Evolutionary conservation across 2,329 filamentous ascomycete species (phyloP), one percentile per base, ranked within the genome.

Genomic region (Xylariaceae sp.): DNA sequence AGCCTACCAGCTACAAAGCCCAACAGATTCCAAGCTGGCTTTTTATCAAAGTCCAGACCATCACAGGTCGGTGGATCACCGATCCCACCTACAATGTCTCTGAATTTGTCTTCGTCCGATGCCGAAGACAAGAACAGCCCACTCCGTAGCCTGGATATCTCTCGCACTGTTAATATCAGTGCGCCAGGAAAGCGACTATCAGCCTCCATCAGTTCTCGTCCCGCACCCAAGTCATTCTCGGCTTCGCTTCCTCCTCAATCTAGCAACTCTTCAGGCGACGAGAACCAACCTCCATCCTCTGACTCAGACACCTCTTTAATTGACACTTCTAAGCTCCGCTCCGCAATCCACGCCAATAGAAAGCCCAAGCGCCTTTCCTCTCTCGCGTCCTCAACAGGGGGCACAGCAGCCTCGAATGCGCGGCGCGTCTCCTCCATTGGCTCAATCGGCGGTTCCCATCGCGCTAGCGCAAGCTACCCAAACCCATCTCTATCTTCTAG

Each of bases 21-120:
- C 40, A 86, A 79, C 67, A 80, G 92, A 35, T 97, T 97, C 69
- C 88, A 95, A 58, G 79, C 90, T 2, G 92, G 92, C 5, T 95
- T 95, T 64, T 70, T 97, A 20, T 82, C 87, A 70, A 79, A 78
- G 61, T 55, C 66, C 33, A 67, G 70, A 35, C 58, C 64, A 2
- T 70, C 72, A 2, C 59, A 68, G 29, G 67, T 66, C 33, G 56
- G 62, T 37, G 83, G 78, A 41, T 89, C 86, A 3, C 85, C 86
- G 4, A 67, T 79, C 4, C 70, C 76, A 2, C 77, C 80, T 12
- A 73, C 74, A 6, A 67, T 83, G 47, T 76, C 76, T n/a, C 71
- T 79, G 21, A 75, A 75, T 40, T 66, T 82, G 32, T 79, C 80
- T 3, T 82, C 80, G 17, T 70, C 72, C 14, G 72, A 71, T 40